Base-by-base conservation (phyloP, 2,329 filamentous ascomycete genomes). In the Hypomyces perniciosus region DNA sequence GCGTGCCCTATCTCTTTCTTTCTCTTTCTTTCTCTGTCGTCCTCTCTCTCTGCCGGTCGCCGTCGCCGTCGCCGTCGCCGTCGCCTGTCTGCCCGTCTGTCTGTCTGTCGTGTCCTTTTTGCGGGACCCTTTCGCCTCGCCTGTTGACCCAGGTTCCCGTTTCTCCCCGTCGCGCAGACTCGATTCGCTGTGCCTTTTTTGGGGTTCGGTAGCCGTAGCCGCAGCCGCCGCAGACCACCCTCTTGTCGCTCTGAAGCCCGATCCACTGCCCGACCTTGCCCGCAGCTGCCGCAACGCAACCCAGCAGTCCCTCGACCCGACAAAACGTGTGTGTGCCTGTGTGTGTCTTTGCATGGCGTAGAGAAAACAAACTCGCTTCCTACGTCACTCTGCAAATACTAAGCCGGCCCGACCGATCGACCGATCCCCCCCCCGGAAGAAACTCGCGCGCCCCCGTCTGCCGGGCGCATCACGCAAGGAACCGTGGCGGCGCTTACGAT, bases 401-500 rank as follows among this genome's bases (percentile, higher is more conserved):
- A 52, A 48, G 43, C 60, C 53, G 54, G 42, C 52, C 43, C 54
- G 48, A 54, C 55, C 51, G 52, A 20, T 26, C 41, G 28, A 48
- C 43, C 10, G 47, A 43, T 33, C 33, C 46, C 28, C 37, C 8
- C 51, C 33, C 29, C 43, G n/a, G 47, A 48, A 44, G 43, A 44
- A 38, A 39, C 28, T 38, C 52, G 55, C 53, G 57, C 50, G 49
- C 52, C 50, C 51, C 46, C 46, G 34, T 42, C 44, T 37, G 27
- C 44, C 43, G 53, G 56, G 65, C 65, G 65, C 45, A 46, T 46
- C 59, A 54, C 57, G 47, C 54, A 54, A 62, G 68, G 66, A 70
- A 72, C 62, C 66, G 74, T 81, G 79, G 79, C 77, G 66, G 78
- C 78, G 63, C 76, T 80, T 65, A 79, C 76, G 52, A 70, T 79